Evolutionary conservation across 23 red algal genomes (phyloP), one percentile per base, ranked within the genome.

Genomic region (Cyanidiococcus yangmingshanensis): DNA sequence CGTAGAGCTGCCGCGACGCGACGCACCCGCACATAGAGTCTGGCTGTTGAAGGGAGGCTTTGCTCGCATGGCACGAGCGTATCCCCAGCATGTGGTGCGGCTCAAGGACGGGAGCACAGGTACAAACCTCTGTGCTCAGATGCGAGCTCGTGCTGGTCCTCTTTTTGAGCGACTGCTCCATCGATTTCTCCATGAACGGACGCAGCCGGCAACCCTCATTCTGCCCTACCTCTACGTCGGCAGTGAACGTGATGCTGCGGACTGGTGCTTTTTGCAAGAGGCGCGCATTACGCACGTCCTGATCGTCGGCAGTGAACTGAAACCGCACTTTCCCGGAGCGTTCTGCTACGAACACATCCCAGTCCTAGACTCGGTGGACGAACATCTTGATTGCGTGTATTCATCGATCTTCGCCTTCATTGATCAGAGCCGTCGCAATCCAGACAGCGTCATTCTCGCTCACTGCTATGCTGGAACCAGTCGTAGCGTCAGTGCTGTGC

Each of bases 161-260:
- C 59, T 2, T 58, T 81, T 58, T 54, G 68, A 39, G 78, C 59
- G 38, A 16, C 41, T 71, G n/a, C 63, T 71, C 7, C 21, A 35
- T 35, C n/a, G 7, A 29, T 35, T 32, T 35, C 32, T 71, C 3
- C 63, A 71, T 29, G n/a, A 35, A 7, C 21, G n/a, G n/a, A 7
- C 21, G 63, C 32, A 35, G 0, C 37, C 51, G 17, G 45, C 78
- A 21, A 31, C 35, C 7, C 40, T 18, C 2, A 81, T 81, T 26
- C 38, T 81, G 40, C 50, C 78, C 36, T 81, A 59, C 40, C 40
- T 81, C 38, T 81, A 71, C 40, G 59, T 81, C 7, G 78, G 78
- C 26, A 81, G 59, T 29, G 78, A 81, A 0, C 78, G 78, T 1
- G 68, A 81, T 57, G 78, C 78, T 15, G 37, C 58, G 39, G 41